Conservation (phyloP, 495 filamentous ascomycete genomes). For the Saxophila tyrrhenica region DNA sequence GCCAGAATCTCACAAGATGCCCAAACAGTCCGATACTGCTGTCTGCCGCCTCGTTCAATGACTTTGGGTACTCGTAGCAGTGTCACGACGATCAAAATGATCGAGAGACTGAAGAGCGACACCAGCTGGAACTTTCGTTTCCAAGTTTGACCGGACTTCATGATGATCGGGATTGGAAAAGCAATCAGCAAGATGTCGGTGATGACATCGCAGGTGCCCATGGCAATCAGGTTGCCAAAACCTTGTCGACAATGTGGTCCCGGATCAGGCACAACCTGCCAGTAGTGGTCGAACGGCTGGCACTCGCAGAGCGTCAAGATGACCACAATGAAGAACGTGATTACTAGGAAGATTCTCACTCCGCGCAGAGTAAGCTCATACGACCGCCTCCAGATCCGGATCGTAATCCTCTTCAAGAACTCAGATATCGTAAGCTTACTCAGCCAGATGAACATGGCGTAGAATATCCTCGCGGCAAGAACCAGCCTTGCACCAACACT, state of each 20-base stretch:
- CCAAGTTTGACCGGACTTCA: constrained; percentile 56
- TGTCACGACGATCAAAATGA: constrained; percentile 54
- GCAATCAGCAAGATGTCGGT: constrained; percentile 78
- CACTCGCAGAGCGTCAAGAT: constrained; percentile 78
- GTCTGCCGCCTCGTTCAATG: constrained; percentile 24
- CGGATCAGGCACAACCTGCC: constrained; percentile 85
- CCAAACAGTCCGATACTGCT: constrained; percentile 33
- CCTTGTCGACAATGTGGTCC: constrained; percentile 73
- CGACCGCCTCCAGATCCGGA: constrained; percentile 55
- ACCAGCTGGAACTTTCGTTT: constrained; percentile 48
- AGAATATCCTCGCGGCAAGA: constrained; percentile 53
- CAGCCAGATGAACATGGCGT: constrained; percentile 72
- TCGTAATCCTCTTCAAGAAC: constrained; percentile 72
- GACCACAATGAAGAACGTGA: constrained; percentile 68
- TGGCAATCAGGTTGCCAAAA: constrained; percentile 73
- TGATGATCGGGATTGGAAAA: constrained; percentile 79
- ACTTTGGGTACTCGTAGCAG: constrained; percentile 27
- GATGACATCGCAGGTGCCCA: constrained; percentile 74
- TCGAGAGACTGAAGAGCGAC: constrained; percentile 68
- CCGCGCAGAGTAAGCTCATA: constrained; percentile 54
- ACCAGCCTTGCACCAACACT: constrained; percentile 54
- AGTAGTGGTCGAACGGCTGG: constrained; percentile 72
- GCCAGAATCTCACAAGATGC: constrained; percentile 32
- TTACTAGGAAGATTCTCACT: constrained; percentile 61
- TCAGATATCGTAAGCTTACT: constrained; percentile 84